Evolutionary conservation across 768 basidiomycete species (phyloP), one percentile per base, ranked within the genome.

Genomic region (Agrocybe pediades): DNA sequence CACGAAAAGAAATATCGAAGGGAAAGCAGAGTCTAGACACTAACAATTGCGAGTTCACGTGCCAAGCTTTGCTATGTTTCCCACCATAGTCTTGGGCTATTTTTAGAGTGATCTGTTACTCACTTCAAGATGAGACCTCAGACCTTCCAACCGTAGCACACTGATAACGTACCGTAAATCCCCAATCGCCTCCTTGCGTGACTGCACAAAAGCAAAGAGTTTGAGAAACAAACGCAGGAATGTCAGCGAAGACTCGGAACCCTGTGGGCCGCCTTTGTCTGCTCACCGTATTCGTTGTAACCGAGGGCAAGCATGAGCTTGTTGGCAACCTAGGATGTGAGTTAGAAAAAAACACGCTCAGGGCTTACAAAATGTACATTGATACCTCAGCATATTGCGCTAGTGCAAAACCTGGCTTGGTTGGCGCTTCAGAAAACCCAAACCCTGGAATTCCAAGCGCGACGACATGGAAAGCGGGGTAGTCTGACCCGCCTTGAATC

Each of bases 371-470:
- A 26, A 4, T 19, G 26, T 20, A 9, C 13, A 17, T 49, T 69
- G 81, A 82, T 29, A 78, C 76, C 71, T 81, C 66, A 5, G 72
- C 73, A 47, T 78, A 83, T 41, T 85, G 82, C 19, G 61, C 53
- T 0, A 67, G 30, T 7, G 58, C 58, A 54, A 86, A 86, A 0
- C 83, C 82, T 51, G 73, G 71, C 63, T 79, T 79, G 36, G 62
- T 78, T 0, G 81, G 76, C 0, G 75, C 80, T 39, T 81, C 75
- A 0, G 85, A 85, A 64, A 84, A 86, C 0, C 81, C 85, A 65
- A 69, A 87, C 0, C 82, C 83, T 9, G 84, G 86, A 13, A 86
- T 60, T 58, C 84, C 80, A 21, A 77, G 55, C 0, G 79, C 81
- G 0, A 87, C 82, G 16, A 87, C 81, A 9, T 25, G 24, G 20